Percentiles rank a stretch among this genome's conserved stretches.
Conservation (phyloP, 257 asterid genomes). For the Ehretia macrophylla region DNA sequence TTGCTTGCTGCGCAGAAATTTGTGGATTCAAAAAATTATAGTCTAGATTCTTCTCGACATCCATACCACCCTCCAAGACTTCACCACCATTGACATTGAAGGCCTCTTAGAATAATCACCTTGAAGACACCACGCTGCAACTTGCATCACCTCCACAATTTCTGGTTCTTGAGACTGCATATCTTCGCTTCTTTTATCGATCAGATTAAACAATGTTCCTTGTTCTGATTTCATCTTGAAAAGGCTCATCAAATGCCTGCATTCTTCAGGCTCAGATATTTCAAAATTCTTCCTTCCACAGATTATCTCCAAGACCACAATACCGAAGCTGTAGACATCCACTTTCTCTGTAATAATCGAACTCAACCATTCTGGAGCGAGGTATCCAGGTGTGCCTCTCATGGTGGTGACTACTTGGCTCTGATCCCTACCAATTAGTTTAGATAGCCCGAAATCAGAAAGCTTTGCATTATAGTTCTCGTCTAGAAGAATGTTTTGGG, state of each 20-base stretch:
- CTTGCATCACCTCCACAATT: slow-evolving; percentile 10
- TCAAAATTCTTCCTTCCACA: slow-evolving; percentile 25
- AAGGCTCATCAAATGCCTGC: slow-evolving; percentile 14
- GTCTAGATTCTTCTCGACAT: slow-evolving; percentile 7
- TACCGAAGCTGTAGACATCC: slow-evolving; percentile 27
- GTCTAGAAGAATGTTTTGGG: slow-evolving; percentile 28
- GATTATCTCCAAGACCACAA: slow-evolving; percentile 19
- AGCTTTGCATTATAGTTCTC: slow-evolving; percentile 15
- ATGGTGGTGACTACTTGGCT: slow-evolving; percentile 18
- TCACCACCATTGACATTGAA: slow-evolving; percentile 26
- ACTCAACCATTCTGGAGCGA: slow-evolving; percentile 27
- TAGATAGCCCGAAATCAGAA: slow-evolving; percentile 25
- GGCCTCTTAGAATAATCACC: slow-evolving; percentile 16
- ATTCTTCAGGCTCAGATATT: slow-evolving; percentile 2
- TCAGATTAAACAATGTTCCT: slow-evolving; percentile 5
- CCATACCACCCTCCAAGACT: slow-evolving; percentile 20
- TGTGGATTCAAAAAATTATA: background rate
- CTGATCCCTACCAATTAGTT: slow-evolving; percentile 16
- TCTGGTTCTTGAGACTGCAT: slow-evolving; percentile 12
- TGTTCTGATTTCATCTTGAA: slow-evolving; percentile 14
- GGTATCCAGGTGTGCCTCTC: slow-evolving; percentile 22
- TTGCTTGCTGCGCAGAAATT: background rate
- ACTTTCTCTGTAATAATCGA: slow-evolving; percentile 19
- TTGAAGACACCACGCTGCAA: slow-evolving; percentile 27
- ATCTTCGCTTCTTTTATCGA: slow-evolving; percentile 14